A percentile compares a stretch with the other conserved stretches of the same genome.
Evolutionary conservation across 148 eudicot genomes (phyloP).

Genomic region (Camellia granthamiana): DNA sequence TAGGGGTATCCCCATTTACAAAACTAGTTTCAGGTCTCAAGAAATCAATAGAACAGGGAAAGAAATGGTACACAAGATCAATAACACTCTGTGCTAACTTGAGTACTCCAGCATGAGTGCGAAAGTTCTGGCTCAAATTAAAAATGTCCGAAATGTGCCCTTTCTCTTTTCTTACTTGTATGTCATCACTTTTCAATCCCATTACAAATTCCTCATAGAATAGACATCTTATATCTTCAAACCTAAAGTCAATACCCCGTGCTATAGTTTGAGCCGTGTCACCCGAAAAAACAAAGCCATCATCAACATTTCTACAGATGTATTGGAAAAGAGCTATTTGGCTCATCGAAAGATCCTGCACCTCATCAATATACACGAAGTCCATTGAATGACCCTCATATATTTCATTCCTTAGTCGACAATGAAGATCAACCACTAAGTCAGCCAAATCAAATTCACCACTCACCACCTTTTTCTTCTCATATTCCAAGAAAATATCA

Average conservation of each 20-base stretch:
- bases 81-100: constrained; percentile 42
- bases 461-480: constrained; percentile 34
- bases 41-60: constrained; percentile 26
- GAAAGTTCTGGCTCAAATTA: constrained; percentile 47
- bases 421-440: constrained; percentile 56
- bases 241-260: constrained; percentile 48
- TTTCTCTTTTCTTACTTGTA: constrained; percentile 22
- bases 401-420: constrained; percentile 27
- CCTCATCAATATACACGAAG: constrained; percentile 59
- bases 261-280: constrained; percentile 64
- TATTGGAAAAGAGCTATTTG: constrained; percentile 52
- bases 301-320: constrained; percentile 44
- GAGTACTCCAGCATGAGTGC: constrained; percentile 55
- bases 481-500: constrained; percentile 42
- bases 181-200: constrained; percentile 19
- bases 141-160: constrained; percentile 41
- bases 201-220: constrained; percentile 43
- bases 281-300: constrained; percentile 57
- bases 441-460: constrained; percentile 59
- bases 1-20: constrained; percentile 40
- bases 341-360: constrained; percentile 56
- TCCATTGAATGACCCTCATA: constrained; percentile 41
- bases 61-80: constrained; percentile 37
- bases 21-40: constrained; percentile 42
- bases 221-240: constrained; percentile 44